Conservation (phyloP, 148 eudicot species). For the Agrostemma githago region DNA sequence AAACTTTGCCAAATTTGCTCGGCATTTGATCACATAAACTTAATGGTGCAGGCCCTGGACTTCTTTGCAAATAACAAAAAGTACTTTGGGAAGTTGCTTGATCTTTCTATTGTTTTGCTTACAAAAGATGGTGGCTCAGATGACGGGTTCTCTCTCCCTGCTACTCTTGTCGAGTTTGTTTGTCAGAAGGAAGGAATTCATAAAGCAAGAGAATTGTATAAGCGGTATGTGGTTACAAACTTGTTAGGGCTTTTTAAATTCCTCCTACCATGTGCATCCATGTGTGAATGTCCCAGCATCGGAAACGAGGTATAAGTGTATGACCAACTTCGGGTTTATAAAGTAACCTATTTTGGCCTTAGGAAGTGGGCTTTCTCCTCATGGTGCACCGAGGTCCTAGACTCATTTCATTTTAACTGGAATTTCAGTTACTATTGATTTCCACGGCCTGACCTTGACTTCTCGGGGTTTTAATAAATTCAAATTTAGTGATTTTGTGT, state of each 20-base stretch:
- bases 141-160: slow-evolving; percentile 71
- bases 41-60: slow-evolving; percentile 57
- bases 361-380: not conserved
- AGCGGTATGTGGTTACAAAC: slow-evolving; percentile 45
- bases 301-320: not conserved
- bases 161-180: slow-evolving; percentile 45
- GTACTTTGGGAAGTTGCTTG: slow-evolving; percentile 55
- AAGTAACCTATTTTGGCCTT: no score
- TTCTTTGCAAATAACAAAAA: slow-evolving; percentile 42
- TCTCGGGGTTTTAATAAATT: no score
- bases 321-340: no score
- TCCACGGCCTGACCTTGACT: no score
- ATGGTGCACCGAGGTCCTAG: not conserved
- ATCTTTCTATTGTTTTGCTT: slow-evolving; percentile 48
- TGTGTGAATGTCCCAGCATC: not conserved
- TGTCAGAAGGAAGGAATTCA: slow-evolving; percentile 59
- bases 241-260: not conserved
- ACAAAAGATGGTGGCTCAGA: slow-evolving; percentile 77
- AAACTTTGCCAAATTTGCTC: not conserved
- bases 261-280: not conserved
- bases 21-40: not conserved
- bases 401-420: not conserved
- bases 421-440: not conserved
- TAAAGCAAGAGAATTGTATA: slow-evolving; percentile 68
- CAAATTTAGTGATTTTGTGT: not conserved